A percentile compares a stretch with the other conserved stretches of the same genome.
These are phyloP conservation scores for Nevesoporus exiguus DNA, from an alignment of 768 basidiomycete species.

Conservation along the genomic window DNA sequence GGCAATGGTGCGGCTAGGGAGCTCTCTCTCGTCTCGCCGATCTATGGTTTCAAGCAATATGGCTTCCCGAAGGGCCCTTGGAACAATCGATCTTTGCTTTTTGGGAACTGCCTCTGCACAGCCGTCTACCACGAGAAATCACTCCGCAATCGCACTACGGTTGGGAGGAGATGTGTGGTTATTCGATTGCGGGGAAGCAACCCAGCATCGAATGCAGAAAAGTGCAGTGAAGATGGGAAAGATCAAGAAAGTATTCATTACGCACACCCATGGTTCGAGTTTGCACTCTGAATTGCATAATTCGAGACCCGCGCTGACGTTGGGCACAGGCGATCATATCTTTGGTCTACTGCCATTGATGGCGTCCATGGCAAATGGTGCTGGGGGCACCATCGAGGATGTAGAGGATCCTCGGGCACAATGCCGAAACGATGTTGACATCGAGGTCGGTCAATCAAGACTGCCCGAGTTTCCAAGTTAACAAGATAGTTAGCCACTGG, in stretches of 20 bases:
- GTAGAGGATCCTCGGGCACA: slow-evolving; percentile 56
- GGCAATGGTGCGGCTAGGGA: too few relatives aligned
- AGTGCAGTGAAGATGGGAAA: slow-evolving; percentile 73
- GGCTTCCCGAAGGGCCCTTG: slow-evolving; percentile 20
- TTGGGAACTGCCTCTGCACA: slow-evolving; percentile 81
- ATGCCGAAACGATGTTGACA: not conserved
- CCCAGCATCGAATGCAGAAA: slow-evolving; percentile 73
- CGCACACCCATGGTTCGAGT: slow-evolving; percentile 76
- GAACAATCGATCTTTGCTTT: slow-evolving; percentile 60
- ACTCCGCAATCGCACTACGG: slow-evolving; percentile 68
- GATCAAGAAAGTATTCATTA: slow-evolving; percentile 82
- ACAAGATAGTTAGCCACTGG: slow-evolving; percentile 48
- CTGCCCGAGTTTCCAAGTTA: not conserved
- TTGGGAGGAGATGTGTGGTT: slow-evolving; percentile 73
- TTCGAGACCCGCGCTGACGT: not conserved
- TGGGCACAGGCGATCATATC: slow-evolving; percentile 68
- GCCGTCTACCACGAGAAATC: slow-evolving; percentile 75
- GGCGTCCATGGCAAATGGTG: slow-evolving; percentile 67
- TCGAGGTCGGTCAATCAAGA: slow-evolving; percentile 16
- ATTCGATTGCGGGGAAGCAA: slow-evolving; percentile 84
- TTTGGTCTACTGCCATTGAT: slow-evolving; percentile 71
- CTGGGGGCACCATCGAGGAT: slow-evolving; percentile 60
- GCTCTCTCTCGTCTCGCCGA: not conserved
- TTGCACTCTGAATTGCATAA: not conserved
- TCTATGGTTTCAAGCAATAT: slow-evolving; percentile 7